These are phyloP conservation scores for Cercospora canescens DNA, from an alignment of 2,329 filamentous ascomycete species.

Conservation along the genomic window DNA sequence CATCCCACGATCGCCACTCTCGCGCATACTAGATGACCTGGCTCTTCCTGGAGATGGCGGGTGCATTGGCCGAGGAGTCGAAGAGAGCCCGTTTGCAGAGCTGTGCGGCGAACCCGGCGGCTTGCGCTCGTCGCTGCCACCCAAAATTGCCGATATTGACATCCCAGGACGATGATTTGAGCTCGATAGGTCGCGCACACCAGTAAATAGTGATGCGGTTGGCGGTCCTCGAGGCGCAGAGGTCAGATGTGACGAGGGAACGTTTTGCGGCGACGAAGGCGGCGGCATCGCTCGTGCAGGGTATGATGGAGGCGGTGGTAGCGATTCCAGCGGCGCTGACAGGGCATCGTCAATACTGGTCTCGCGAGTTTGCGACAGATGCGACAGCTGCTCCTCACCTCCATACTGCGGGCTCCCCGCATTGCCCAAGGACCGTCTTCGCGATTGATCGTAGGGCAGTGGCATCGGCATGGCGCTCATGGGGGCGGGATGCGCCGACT, in stretches of 20 bases:
- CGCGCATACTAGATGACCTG: constrained; percentile 39
- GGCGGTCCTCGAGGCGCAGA: constrained; percentile 45
- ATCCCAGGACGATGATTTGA: constrained; percentile 63
- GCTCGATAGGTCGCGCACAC: constrained; percentile 57
- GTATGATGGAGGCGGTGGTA: constrained; percentile 40
- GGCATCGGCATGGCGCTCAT: constrained; percentile 38
- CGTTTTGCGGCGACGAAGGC: constrained; percentile 50
- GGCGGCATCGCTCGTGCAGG: constrained; percentile 49
- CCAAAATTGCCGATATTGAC: constrained; percentile 74
- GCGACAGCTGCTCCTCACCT: constrained; percentile 19
- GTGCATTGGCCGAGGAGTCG: constrained; percentile 45
- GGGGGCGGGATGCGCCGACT: constrained; percentile 27
- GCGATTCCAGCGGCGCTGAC: constrained; percentile 33
- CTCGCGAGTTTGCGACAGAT: neutral
- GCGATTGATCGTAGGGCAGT: constrained; percentile 44
- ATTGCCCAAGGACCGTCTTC: constrained; percentile 46
- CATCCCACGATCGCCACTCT: constrained; percentile 28
- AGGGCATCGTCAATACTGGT: neutral
- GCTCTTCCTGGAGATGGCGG: constrained; percentile 47
- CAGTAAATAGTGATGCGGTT: constrained; percentile 46
- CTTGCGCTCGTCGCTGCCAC: constrained; percentile 39
- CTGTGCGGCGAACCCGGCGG: constrained; percentile 36
- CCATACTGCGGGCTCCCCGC: constrained; percentile 33
- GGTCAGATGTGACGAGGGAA: constrained; percentile 38
- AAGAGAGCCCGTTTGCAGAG: constrained; percentile 28